Base-by-base conservation (phyloP, 1,284 basidiomycete species). In the Thelephora terrestris region DNA sequence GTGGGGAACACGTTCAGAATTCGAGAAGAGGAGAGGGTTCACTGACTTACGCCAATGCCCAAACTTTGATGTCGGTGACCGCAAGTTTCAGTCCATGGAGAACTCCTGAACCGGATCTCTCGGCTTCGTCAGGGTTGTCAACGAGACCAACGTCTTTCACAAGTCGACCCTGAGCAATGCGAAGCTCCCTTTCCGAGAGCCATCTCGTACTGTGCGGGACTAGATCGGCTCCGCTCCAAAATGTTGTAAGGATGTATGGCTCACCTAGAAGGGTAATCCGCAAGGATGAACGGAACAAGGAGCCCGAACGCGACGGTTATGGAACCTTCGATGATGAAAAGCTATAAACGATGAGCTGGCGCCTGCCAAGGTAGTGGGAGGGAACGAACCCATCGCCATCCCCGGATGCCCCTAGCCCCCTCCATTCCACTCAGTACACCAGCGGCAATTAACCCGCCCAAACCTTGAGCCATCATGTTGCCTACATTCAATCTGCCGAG, bases 381-480 rank as follows among this genome's bases (percentile, higher is more conserved):
- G n/a, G 25, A 21, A 51, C 49, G 39, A 32, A 53, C 52, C 53
- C 48, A 64, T 55, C 60, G 53, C 74, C 73, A 76, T 1, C 69
- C 73, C 0, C 64, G 60, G 35, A 67, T 64, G 1, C 71, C 71
- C 4, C 66, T 58, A 5, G 56, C 59, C 7, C 70, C 71, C 45
- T 74, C 62, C 72, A 74, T 74, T 32, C 65, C 68, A 36, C 54
- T 54, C 64, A 67, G 52, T 39, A 66, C 63, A 17, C 64, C 63
- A 18, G 70, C 68, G 23, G 67, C 71, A 38, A 74, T 57, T n/a
- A 74, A 57, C 14, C 69, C 61, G 12, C 72, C 71, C 51, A 75
- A 47, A 29, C 53, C 54, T 50, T 53, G 51, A 12, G 53, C 53
- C 35, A 56, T 34, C 53, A 56, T 56, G 43, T 55, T 56, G 12